Evolutionary conservation across 176 grass and related monocot genomes (phyloP), one percentile per base, ranked within the genome.

Genomic region (Areca catechu): DNA sequence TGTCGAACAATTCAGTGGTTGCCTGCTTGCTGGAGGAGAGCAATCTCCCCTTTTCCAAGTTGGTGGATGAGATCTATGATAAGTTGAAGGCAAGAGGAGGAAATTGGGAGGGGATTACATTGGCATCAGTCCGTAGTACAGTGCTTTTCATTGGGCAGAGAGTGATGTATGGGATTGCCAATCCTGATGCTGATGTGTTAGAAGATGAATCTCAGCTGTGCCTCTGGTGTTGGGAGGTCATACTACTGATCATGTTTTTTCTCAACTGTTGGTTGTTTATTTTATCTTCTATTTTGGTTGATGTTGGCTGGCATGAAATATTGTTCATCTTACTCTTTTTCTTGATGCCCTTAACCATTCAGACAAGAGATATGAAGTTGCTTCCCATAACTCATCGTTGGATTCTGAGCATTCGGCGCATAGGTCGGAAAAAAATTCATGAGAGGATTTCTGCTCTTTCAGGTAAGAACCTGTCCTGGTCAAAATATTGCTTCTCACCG

Each of bases 161-260:
- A 78, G 70, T 76, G 68, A 74, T 79, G 86, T 95, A 95, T 49
- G 86, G 90, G 7, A 58, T 72, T 4, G 73, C 77, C 16, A 74
- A 65, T n/a, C 64, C 67, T 0, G 86, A 89, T 60, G 82, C 86
- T 60, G 86, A 95, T 84, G 82, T 95, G 5, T 18, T 95, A 20
- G 90, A 95, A 48, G 90, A 95, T 76, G 79, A 89, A 60, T 86
- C 86, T 1, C 79, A 89, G 12, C 19, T 37, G 4, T 82, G 82
- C 49, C 67, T 95, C 25, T 90, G 90, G 90, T 95, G 90, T 64
- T 95, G 90, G 90, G 86, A 95, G 90, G 90, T 88, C 71, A 73
- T 66, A 63, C 7, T 0, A 43, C 9, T 14, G 7, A 9, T 43
- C 34, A 43, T 43, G n/a, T 12, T 14, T 43, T 12, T 43, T 43